Conservation (phyloP, 2,329 filamentous ascomycete species). For the Colletotrichum liaoningense region DNA sequence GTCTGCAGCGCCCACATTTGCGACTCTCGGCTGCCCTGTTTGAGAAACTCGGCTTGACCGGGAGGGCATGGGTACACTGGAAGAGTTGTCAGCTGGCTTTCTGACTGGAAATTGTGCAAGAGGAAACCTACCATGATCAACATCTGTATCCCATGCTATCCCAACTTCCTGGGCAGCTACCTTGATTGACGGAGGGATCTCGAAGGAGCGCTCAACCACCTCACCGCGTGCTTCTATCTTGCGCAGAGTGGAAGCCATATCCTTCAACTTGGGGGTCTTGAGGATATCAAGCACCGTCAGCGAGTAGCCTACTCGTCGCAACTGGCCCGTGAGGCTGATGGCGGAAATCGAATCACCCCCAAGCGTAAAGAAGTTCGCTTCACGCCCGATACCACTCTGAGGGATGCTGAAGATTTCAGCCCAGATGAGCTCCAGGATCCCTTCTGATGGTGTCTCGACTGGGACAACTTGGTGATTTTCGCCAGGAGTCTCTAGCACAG, state of each 20-base stretch:
- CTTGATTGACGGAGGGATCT: neutral
- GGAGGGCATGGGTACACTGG: slow-evolving; percentile 44
- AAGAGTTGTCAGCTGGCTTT: neutral
- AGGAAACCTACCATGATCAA: slow-evolving; percentile 31
- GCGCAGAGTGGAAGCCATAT: neutral
- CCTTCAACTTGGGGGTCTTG: slow-evolving; percentile 36
- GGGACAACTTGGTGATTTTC: neutral
- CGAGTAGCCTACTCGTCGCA: slow-evolving; percentile 38
- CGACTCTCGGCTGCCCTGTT: slow-evolving; percentile 38
- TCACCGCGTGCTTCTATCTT: neutral
- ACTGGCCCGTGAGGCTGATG: slow-evolving; percentile 57
- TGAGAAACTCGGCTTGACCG: slow-evolving; percentile 44
- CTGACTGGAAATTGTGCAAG: neutral
- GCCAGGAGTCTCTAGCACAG: neutral
- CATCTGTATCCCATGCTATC: slow-evolving; percentile 20
- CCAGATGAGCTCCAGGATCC: neutral
- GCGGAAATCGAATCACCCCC: slow-evolving; percentile 49
- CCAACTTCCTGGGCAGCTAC: neutral
- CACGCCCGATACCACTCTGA: neutral
- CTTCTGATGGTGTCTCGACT: slow-evolving; percentile 25
- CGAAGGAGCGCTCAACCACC: neutral
- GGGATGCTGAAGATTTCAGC: neutral
- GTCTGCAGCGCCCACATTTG: slow-evolving; percentile 42
- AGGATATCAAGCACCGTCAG: slow-evolving; percentile 41
- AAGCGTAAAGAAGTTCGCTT: neutral